These are phyloP conservation scores for Scutellaria baicalensis DNA, from an alignment of 257 asterid species.

Conservation along the genomic window DNA sequence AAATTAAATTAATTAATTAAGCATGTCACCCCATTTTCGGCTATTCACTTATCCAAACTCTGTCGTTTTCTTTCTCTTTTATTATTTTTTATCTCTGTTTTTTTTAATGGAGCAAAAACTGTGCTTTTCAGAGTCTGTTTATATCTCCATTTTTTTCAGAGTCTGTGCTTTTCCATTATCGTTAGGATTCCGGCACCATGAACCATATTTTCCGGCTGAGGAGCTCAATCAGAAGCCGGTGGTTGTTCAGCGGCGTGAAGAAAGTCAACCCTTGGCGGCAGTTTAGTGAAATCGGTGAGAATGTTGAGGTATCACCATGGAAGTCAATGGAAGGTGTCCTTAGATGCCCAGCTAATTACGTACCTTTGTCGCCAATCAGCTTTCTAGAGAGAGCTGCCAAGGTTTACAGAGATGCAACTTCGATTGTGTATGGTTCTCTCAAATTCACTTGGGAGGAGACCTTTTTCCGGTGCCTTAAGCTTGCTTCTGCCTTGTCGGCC, in stretches of 20 bases:
- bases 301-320: constrained; percentile 17
- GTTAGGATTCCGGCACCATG: constrained; percentile 11
- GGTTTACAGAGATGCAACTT: constrained; percentile 40
- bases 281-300: background rate
- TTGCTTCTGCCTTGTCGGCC: constrained; percentile 42
- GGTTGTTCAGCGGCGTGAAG: background rate
- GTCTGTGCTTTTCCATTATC: no score
- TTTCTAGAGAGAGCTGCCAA: constrained; percentile 46
- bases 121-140: no score
- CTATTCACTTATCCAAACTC: no score
- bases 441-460: constrained; percentile 40
- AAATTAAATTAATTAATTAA: no score
- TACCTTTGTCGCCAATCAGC: constrained; percentile 40
- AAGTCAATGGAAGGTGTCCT: constrained; percentile 37
- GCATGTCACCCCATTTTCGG: no score
- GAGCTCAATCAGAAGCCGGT: background rate
- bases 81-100: no score
- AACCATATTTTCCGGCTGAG: constrained; percentile 22
- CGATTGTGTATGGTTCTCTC: constrained; percentile 40
- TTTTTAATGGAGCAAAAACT: no score
- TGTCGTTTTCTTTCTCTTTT: no score
- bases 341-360: constrained; percentile 34
- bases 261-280: background rate
- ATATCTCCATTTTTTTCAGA: no score
- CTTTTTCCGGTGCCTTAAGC: constrained; percentile 28